Evolutionary conservation across 768 basidiomycete species (phyloP).

Genomic region (Nidula microcarpa): DNA sequence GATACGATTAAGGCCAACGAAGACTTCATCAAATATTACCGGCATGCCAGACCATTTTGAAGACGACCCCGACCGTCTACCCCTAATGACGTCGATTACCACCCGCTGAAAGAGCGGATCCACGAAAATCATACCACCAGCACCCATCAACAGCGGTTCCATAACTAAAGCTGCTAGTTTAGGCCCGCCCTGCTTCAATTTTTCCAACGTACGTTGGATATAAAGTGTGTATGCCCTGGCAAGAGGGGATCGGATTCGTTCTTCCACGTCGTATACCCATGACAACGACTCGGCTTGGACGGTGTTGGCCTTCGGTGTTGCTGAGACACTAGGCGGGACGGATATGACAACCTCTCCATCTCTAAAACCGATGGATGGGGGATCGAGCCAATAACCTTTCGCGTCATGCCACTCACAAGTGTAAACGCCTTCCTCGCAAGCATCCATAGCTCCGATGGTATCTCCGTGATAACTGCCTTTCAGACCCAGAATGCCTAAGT

Average conservation of each 20-base stretch:
- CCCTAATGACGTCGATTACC: slow-evolving; percentile 77
- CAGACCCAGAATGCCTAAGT: slow-evolving; percentile 77
- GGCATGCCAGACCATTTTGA: slow-evolving; percentile 68
- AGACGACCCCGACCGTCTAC: slow-evolving; percentile 25
- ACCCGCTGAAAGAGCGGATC: slow-evolving; percentile 95
- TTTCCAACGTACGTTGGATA: slow-evolving; percentile 49
- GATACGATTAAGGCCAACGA: slow-evolving; percentile 87
- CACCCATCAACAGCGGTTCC: slow-evolving; percentile 92
- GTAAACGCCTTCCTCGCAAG: slow-evolving; percentile 86
- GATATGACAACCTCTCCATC: slow-evolving; percentile 53
- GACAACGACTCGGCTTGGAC: slow-evolving; percentile 43
- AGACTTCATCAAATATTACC: slow-evolving; percentile 95
- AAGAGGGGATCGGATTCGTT: slow-evolving; percentile 56
- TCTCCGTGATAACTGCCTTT: slow-evolving; percentile 97
- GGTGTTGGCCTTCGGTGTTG: slow-evolving; percentile 19
- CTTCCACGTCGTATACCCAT: slow-evolving; percentile 67
- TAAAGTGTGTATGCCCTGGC: slow-evolving; percentile 61
- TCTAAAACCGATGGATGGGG: slow-evolving; percentile 73
- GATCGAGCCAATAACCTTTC: slow-evolving; percentile 91
- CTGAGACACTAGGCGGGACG: slow-evolving; percentile 47
- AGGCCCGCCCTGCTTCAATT: slow-evolving; percentile 35
- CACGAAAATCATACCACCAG: slow-evolving; percentile 96
- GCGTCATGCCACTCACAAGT: slow-evolving; percentile 96
- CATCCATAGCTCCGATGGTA: slow-evolving; percentile 97
- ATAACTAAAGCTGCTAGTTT: slow-evolving; percentile 76